Evolutionary conservation across 1,284 basidiomycete genomes (phyloP).

Genomic region (Microbotryomycetes sp.): DNA sequence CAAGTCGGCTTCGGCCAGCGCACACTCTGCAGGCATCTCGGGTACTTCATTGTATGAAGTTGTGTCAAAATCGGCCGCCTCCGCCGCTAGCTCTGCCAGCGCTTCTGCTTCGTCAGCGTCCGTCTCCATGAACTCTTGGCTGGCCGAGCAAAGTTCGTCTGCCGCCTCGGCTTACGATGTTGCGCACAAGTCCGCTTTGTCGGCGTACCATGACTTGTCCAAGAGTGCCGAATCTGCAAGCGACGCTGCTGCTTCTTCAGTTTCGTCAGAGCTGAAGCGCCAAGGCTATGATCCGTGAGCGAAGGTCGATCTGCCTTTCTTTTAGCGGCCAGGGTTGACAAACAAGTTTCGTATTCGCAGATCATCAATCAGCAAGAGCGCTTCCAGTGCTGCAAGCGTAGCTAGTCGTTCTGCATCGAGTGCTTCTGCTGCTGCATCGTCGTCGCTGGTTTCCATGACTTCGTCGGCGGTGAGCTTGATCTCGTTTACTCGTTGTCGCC

Average conservation of each 20-base stretch:
- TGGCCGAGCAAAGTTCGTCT: not conserved
- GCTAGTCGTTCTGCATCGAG: conserved; percentile 4
- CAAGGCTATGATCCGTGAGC: conserved; percentile 14
- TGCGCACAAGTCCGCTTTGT: conserved; percentile 5
- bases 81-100: not conserved
- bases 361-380: not conserved
- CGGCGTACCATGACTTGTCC: not conserved
- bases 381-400: conserved; percentile 8
- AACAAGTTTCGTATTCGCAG: conserved; percentile 4
- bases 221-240: conserved; percentile 18
- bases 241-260: conserved; percentile 15
- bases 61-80: not conserved
- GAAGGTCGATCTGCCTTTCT: too few relatives aligned
- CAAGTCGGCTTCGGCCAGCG: conserved; percentile 5
- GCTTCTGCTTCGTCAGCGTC: conserved; percentile 1
- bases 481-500: conserved; percentile 6
- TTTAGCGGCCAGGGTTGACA: conserved; percentile 11
- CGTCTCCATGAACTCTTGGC: not conserved
- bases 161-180: conserved; percentile 11
- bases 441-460: not conserved
- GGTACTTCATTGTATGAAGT: not conserved
- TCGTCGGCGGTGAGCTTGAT: not conserved
- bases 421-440: conserved; percentile 1
- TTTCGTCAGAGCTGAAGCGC: conserved; percentile 14
- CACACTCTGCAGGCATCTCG: not conserved